A percentile compares a stretch with the other conserved stretches of the same genome.
Evolutionary conservation across 2,329 filamentous ascomycete genomes (phyloP).

Genomic region (Mycocentrospora acerina): DNA sequence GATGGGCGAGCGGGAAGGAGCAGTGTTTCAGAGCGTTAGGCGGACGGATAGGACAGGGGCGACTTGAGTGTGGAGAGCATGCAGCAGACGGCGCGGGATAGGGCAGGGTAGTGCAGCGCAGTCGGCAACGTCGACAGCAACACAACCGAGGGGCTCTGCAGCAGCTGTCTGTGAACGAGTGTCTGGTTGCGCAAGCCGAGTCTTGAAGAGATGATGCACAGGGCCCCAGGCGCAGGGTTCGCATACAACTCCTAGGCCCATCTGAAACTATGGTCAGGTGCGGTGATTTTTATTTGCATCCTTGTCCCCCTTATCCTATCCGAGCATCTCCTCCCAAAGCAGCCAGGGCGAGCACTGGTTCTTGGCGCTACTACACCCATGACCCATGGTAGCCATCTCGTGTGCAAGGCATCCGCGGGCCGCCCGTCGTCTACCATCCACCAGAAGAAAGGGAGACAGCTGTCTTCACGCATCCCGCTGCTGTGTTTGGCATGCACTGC

Average conservation of each 20-base stretch:
- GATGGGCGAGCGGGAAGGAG: constrained; percentile 21
- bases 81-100: constrained; percentile 4
- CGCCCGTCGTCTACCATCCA: background rate
- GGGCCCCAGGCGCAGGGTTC: constrained; percentile 11
- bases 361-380: background rate
- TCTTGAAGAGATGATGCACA: constrained; percentile 5
- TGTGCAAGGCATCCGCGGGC: background rate
- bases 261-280: constrained; percentile 19
- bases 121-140: too few species aligned
- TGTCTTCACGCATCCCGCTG: too few species aligned
- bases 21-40: constrained; percentile 23
- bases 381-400: too few species aligned
- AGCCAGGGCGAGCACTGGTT: constrained; percentile 1
- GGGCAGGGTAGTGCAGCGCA: background rate
- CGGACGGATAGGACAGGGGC: constrained; percentile 4
- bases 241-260: constrained; percentile 8
- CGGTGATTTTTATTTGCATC: constrained; percentile 2
- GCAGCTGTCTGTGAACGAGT: too few species aligned
- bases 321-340: background rate
- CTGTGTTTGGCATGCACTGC: too few species aligned
- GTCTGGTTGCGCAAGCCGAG: too few species aligned
- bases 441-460: too few species aligned
- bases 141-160: too few species aligned
- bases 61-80: constrained; percentile 1
- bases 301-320: constrained; percentile 1